Evolutionary conservation across 1,139 yeast genomes (phyloP).

Genomic region (Zygosaccharomyces sapae): DNA sequence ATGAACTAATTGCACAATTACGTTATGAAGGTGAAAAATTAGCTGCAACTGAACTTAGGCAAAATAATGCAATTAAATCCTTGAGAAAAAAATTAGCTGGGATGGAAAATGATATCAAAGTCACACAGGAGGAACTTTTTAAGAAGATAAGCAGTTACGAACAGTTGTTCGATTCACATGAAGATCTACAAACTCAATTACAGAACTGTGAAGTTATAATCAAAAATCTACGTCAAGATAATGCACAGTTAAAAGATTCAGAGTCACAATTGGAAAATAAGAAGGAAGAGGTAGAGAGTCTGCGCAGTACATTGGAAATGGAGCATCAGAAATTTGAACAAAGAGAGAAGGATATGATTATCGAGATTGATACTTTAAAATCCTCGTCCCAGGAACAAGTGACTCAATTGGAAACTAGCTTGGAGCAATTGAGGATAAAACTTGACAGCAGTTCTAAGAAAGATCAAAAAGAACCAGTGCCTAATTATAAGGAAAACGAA

Average conservation of each 20-base stretch:
- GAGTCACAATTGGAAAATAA: slow-evolving; percentile 4
- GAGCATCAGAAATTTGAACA: slow-evolving; percentile 12
- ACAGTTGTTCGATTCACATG: slow-evolving; percentile 8
- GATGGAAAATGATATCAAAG: slow-evolving; percentile 45
- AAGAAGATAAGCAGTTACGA: slow-evolving; percentile 19
- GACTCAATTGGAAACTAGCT: slow-evolving; percentile 38
- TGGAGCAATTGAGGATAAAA: slow-evolving; percentile 43
- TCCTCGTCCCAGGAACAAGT: slow-evolving; percentile 27
- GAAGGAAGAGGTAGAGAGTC: slow-evolving; percentile 34
- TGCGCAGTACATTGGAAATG: slow-evolving; percentile 41
- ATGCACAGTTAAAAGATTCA: slow-evolving; percentile 20
- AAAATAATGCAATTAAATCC: slow-evolving; percentile 63
- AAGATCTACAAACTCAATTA: slow-evolving; percentile 31
- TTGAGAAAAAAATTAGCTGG: slow-evolving; percentile 47
- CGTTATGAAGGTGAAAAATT: slow-evolving; percentile 76
- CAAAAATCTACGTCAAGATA: slow-evolving; percentile 14
- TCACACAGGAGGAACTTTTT: slow-evolving; percentile 36
- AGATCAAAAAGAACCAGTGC: slow-evolving; percentile 12
- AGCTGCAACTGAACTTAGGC: slow-evolving; percentile 67
- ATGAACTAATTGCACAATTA: slow-evolving; percentile 43
- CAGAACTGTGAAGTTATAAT: slow-evolving; percentile 31
- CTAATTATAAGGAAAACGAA: slow-evolving; percentile 21
- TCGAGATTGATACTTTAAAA: slow-evolving; percentile 28
- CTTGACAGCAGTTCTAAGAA: slow-evolving; percentile 36
- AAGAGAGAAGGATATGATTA: slow-evolving; percentile 25